phyloP scores from a whole-genome alignment of 1,139 yeast genomes.

The Zygoascus meyerae region DNA sequence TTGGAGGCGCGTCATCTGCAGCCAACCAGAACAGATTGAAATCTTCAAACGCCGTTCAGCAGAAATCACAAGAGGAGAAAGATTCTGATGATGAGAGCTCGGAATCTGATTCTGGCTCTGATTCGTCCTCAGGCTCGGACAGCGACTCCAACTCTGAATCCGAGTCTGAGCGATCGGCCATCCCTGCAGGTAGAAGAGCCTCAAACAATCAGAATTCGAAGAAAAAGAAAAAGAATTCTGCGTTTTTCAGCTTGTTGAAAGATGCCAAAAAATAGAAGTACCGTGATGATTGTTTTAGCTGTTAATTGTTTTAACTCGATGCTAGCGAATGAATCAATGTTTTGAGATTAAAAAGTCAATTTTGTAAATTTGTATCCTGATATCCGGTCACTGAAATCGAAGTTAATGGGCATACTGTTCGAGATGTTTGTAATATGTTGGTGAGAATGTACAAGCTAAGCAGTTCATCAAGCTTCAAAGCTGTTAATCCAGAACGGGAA shows the following conservation, averaged over 20 bases:
- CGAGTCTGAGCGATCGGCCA: conserved; percentile 12
- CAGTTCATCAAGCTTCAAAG: too few relatives aligned
- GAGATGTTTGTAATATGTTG: too few relatives aligned
- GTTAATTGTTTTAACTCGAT: too few relatives aligned
- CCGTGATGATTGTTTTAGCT: too few relatives aligned
- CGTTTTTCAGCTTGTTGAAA: conserved; percentile 15
- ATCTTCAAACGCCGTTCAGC: neutral
- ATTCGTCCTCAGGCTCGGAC: conserved; percentile 15
- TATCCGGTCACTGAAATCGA: too few relatives aligned
- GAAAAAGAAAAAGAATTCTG: conserved; percentile 17
- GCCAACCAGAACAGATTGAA: neutral
- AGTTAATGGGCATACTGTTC: too few relatives aligned
- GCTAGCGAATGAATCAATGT: too few relatives aligned
- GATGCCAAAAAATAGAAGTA: conserved; percentile 13
- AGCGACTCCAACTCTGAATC: conserved; percentile 11
- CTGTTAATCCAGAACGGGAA: too few relatives aligned
- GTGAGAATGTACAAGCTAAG: too few relatives aligned
- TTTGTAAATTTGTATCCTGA: too few relatives aligned
- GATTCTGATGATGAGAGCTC: conserved; percentile 39
- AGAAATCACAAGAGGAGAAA: neutral
- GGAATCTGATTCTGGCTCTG: conserved; percentile 41
- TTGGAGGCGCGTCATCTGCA: neutral
- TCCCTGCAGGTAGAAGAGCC: conserved; percentile 13
- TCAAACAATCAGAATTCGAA: conserved; percentile 8
- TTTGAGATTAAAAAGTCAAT: too few relatives aligned